Base-by-base conservation (phyloP, 192 early-diverging fungal species). In the Jimgerdemannia flammicorona region DNA sequence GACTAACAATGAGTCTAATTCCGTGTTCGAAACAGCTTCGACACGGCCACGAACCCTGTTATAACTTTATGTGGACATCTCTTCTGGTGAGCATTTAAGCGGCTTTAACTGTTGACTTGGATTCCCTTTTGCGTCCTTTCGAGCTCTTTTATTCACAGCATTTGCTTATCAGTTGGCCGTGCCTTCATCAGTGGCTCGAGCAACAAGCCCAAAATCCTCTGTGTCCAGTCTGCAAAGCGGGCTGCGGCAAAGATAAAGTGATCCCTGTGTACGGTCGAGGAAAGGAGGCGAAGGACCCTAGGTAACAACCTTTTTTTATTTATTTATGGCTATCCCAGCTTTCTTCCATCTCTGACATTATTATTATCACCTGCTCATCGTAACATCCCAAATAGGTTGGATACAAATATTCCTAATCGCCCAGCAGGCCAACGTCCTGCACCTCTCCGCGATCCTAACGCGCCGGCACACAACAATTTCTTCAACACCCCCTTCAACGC, bases 151-250 rank as follows among this genome's bases (percentile, higher is more conserved):
- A 77, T 54, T 74, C 10, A 4, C 29, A 29, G 29, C 29, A 29
- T 29, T 29, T 65, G n/a, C 49, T 44, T 63, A 3, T 67, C 70
- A 87, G 86, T 49, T 93, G 91, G 91, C 86, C 90, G 29, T 92
- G 90, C 75, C 81, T 92, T 64, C 86, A 85, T 70, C 89, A 94
- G 75, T 94, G 93, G 93, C 85, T 94, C 17, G 90, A 93, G 67
- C 81, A 87, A 42, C 88, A 89, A 72, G 81, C 83, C 8, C 87
- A 83, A 40, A 93, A 92, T 72, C 91, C 92, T 40, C 89, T 91
- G 2, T 95, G 93, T 67, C 93, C 93, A 4, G 92, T 95, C 17
- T 95, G 93, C 73, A 95, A 95, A 79, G 93, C 92, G 3, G 93
- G 93, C 44, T 93, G 92, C 80, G 91, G 90, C 20, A 90, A 91